Conservation (phyloP, 2,329 filamentous ascomycete species). For the Sclerotinia sclerotiorum region DNA sequence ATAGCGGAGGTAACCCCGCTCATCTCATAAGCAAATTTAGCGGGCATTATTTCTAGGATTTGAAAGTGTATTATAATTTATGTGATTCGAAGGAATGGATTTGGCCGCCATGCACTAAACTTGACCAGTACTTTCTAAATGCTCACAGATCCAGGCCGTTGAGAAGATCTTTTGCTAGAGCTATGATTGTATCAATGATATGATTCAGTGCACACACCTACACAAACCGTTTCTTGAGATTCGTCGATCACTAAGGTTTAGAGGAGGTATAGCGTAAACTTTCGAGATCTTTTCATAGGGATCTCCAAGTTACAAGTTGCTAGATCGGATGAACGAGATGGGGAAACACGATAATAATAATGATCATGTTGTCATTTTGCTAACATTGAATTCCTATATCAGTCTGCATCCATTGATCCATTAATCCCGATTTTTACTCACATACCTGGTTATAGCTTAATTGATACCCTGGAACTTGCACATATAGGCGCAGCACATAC, state of each 20-base stretch:
- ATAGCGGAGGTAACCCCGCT: not conserved
- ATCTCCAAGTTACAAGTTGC: no score
- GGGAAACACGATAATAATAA: not conserved
- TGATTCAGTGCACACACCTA: not conserved
- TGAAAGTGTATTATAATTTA: not conserved
- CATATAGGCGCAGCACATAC: conserved; percentile 8
- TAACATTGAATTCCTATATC: not conserved
- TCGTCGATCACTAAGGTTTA: not conserved
- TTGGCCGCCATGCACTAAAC: conserved; percentile 10
- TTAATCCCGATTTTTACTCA: not conserved
- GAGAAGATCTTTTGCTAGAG: not conserved
- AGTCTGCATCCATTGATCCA: not conserved
- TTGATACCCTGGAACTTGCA: conserved; percentile 6
- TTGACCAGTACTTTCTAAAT: not conserved
- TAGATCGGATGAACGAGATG: not conserved
- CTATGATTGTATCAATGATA: not conserved
- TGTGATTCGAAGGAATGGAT: not conserved
- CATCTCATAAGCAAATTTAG: not conserved
- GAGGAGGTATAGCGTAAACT: not conserved
- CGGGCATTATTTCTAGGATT: not conserved
- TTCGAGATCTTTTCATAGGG: not conserved
- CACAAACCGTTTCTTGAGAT: not conserved
- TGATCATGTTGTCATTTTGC: no score
- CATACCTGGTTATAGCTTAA: conserved; percentile 7
- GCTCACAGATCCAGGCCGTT: not conserved